Conservation (phyloP, 495 filamentous ascomycete species). For the Xylaria venustula region DNA sequence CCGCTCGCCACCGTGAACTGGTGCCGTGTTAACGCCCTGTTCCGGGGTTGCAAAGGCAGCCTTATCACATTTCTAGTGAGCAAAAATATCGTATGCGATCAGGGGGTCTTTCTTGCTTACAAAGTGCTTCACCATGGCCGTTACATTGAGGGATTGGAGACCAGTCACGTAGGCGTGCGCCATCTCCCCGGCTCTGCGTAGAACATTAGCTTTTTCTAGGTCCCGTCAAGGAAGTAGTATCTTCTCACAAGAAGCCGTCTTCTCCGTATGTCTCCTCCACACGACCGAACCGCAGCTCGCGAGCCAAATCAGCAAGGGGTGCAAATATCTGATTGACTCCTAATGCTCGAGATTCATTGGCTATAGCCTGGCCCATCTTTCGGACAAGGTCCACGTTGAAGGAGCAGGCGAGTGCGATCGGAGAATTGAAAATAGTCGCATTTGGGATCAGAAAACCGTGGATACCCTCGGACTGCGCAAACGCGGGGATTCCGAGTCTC, state of each 20-base stretch:
- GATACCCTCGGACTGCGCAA: constrained; percentile 70
- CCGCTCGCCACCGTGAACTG: constrained; percentile 66
- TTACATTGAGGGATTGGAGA: constrained; percentile 61
- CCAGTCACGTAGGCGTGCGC: constrained; percentile 61
- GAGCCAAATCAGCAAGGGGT: constrained; percentile 64
- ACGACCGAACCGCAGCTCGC: constrained; percentile 65
- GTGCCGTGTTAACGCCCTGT: constrained; percentile 66
- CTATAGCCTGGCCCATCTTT: constrained; percentile 62
- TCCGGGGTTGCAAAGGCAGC: constrained; percentile 63
- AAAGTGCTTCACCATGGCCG: constrained; percentile 70
- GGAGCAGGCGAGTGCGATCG: constrained; percentile 66
- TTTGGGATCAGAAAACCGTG: constrained; percentile 69
- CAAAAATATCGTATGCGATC: neutral
- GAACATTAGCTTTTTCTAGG: neutral
- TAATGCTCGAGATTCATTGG: constrained; percentile 58
- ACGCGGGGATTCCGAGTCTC: constrained; percentile 64
- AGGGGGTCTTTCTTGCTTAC: constrained; percentile 13
- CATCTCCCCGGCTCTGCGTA: constrained; percentile 44
- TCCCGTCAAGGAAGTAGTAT: neutral
- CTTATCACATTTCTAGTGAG: constrained; percentile 9
- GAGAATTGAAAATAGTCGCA: constrained; percentile 74
- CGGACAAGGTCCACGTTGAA: constrained; percentile 59
- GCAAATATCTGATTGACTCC: constrained; percentile 70
- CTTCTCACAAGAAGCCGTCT: constrained; percentile 54
- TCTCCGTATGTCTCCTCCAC: constrained; percentile 71